Conservation (phyloP, 306 rosid species). For the Ceratonia siliqua region DNA sequence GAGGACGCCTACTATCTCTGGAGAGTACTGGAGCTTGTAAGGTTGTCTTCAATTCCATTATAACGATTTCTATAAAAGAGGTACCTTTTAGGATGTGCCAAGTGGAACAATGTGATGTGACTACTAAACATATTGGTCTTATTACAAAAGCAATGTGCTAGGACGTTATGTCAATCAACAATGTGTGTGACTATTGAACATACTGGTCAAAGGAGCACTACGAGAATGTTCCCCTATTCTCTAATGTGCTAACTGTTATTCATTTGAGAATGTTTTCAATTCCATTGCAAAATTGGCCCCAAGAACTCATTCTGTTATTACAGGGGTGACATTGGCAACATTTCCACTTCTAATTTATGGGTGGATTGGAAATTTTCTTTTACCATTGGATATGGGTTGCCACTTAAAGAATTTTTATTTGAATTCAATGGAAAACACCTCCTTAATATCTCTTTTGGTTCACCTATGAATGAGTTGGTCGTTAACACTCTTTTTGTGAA, state of each 20-base stretch:
- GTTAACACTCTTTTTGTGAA: conserved; percentile 73
- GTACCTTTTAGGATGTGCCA: conserved; percentile 65
- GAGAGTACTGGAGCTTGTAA: conserved; percentile 95
- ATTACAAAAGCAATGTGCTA: conserved; percentile 89
- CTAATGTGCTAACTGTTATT: too few species aligned
- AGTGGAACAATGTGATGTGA: conserved; percentile 64
- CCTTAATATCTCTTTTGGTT: conserved; percentile 79
- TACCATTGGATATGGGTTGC: conserved; percentile 92
- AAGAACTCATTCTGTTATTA: conserved; percentile 92
- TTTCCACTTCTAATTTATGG: conserved; percentile 96
- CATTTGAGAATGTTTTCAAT: too few species aligned
- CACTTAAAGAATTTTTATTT: conserved; percentile 86
- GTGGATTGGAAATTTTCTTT: conserved; percentile 90
- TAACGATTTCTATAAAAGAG: conserved; percentile 72
- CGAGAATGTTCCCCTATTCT: too few species aligned
- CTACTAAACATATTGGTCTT: conserved; percentile 67
- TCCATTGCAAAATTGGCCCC: conserved; percentile 90
- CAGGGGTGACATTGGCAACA: conserved; percentile 94
- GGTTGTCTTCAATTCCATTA: conserved; percentile 95
- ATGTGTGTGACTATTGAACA: too few species aligned
- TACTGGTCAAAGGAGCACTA: too few species aligned
- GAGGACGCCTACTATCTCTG: conserved; percentile 62
- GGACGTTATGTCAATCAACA: too few species aligned
- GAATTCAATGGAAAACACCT: conserved; percentile 69
- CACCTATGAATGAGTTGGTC: conserved; percentile 78